Evolutionary conservation across 345 rosid species (phyloP).

Genomic region (Leavenworthia alabamica): DNA sequence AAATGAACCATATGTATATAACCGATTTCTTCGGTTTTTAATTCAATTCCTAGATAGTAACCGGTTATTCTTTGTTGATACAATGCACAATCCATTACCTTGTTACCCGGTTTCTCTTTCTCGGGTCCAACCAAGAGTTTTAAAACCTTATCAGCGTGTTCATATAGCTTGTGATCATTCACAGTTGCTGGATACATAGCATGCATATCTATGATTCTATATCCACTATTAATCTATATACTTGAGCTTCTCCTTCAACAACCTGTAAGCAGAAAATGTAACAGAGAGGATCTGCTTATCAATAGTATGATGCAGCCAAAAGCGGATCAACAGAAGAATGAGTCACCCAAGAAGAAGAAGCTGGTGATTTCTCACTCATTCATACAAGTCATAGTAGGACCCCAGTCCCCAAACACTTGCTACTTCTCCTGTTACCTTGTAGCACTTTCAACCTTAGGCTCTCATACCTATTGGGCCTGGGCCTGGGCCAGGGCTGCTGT

Average conservation of each 20-base stretch:
- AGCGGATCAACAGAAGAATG: conserved; percentile 56
- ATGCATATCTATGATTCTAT: conserved; percentile 40
- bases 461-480: no score
- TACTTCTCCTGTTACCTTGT: conserved; percentile 66
- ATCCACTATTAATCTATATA: conserved; percentile 54
- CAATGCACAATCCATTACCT: conserved; percentile 69
- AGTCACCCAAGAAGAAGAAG: conserved; percentile 39
- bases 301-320: conserved; percentile 65
- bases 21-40: conserved; percentile 56
- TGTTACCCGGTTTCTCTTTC: conserved; percentile 38
- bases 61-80: conserved; percentile 75
- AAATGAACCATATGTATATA: conserved; percentile 62
- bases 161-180: conserved; percentile 54
- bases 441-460: no score
- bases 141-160: conserved; percentile 44
- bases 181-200: conserved; percentile 60
- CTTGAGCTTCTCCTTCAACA: conserved; percentile 55
- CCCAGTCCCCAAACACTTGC: conserved; percentile 47
- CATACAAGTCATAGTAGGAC: conserved; percentile 59
- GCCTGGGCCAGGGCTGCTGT: no score
- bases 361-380: conserved; percentile 48
- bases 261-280: conserved; percentile 41
- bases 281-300: conserved; percentile 73
- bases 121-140: conserved; percentile 52
- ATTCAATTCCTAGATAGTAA: conserved; percentile 57